Conservation (phyloP, 306 rosid genomes). For the Prunus campanulata region DNA sequence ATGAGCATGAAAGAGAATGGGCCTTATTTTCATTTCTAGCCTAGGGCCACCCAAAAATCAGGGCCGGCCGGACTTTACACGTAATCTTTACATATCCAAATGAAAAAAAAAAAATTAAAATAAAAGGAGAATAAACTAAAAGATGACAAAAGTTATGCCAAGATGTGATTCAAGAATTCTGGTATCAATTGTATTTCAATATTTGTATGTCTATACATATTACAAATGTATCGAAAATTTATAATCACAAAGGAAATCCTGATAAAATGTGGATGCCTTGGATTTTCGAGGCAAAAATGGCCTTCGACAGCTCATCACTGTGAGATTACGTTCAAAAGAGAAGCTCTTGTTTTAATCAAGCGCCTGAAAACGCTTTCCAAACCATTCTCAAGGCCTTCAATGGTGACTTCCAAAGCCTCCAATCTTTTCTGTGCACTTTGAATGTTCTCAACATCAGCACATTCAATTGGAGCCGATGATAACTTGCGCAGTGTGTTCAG, state of each 20-base stretch:
- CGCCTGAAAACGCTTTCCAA: conserved; percentile 52
- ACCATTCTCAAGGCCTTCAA: conserved; percentile 51
- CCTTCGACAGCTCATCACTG: conserved; percentile 14
- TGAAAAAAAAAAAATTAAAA: background rate
- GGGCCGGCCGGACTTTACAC: no score
- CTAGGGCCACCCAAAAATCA: no score
- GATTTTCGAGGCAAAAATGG: conserved; percentile 15
- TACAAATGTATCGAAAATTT: conserved; percentile 7
- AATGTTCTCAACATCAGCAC: conserved; percentile 30
- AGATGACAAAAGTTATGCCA: background rate
- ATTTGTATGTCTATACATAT: conserved; percentile 1
- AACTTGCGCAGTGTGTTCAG: conserved; percentile 22
- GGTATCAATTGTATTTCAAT: conserved; percentile 5
- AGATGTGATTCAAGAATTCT: background rate
- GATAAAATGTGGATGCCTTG: conserved; percentile 39
- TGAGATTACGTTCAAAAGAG: conserved; percentile 55
- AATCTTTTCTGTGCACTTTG: conserved; percentile 24
- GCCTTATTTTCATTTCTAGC: no score
- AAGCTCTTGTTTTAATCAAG: conserved; percentile 58
- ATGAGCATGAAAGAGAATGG: no score
- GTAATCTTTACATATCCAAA: background rate
- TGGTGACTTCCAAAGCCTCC: conserved; percentile 48
- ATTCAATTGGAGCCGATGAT: background rate
- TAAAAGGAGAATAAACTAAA: background rate
- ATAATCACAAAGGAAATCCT: conserved; percentile 35